Evolutionary conservation across 768 basidiomycete species (phyloP), one percentile per base, ranked within the genome.

Genomic region (Pleurotus tuber-regium): DNA sequence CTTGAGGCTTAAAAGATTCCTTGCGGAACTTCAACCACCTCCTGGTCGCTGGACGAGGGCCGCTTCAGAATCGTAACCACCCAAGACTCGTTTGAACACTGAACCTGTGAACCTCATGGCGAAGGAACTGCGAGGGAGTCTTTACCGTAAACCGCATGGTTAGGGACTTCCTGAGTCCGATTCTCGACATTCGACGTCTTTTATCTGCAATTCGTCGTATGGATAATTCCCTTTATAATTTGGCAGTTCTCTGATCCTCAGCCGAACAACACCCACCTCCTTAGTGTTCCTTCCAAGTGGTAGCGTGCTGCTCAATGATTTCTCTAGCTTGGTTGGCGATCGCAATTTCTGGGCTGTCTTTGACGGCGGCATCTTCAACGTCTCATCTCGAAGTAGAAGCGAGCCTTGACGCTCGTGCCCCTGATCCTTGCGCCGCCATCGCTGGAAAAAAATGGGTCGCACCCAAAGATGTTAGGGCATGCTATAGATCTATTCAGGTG

Each of bases 381-480:
- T 36, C 24, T 26, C n/a, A 48, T 19, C 19, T 23, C 23, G 41
- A 21, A 10, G 10, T 24, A 11, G 46, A 48, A 12, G 14, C 28
- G 46, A 28, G 29, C 33, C 26, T 36, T 10, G 16, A 19, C 46
- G n/a, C 31, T 4, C 31, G 50, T 8, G 49, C 44, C 11, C 51
- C 52, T 16, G 80, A 82, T 57, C 78, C 78, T 0, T 84, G 82
- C 57, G 72, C 76, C 21, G 66, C 60, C 10, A 79, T 84, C 55
- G 77, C 75, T 47, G 77, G 77, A 30, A 65, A 77, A 64, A 78
- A 70, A 65, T 83, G 81, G 80, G 77, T 76, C 21, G 64, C 76
- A 4, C 82, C 83, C 1, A 57, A 59, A 30, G 75, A 77, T 56
- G 77, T 76, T 10, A 69, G 81, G 25, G 73, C 74, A 11, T 84